Conservation (phyloP, 495 filamentous ascomycete genomes). For the Trichoderma reesei region DNA sequence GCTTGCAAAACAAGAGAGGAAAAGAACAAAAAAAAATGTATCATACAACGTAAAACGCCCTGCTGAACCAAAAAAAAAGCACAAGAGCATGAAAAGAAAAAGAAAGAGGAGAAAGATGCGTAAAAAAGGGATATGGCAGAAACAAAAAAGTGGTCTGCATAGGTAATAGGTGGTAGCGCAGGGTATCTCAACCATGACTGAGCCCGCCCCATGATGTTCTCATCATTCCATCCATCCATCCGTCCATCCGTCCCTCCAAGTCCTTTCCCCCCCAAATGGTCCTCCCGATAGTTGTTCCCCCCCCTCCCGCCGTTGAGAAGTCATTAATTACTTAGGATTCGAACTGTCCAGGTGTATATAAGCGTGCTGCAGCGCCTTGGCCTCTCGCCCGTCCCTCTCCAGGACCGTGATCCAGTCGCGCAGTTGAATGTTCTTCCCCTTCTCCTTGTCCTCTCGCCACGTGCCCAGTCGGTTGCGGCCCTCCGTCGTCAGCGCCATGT, state of each 20-base stretch:
- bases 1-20: too few relatives aligned
- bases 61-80: not conserved
- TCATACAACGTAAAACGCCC: too few relatives aligned
- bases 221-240: not conserved
- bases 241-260: too few relatives aligned
- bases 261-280: not conserved
- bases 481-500: constrained; percentile 25
- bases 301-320: not conserved
- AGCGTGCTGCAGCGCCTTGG: constrained; percentile 42
- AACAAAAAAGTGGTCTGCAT: not conserved
- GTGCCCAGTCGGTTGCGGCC: constrained; percentile 42
- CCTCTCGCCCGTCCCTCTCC: constrained; percentile 50
- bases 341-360: constrained; percentile 43
- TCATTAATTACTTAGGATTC: constrained; percentile 11
- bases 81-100: not conserved
- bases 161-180: not conserved
- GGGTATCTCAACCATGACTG: constrained; percentile 14
- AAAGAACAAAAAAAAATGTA: too few relatives aligned
- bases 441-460: constrained; percentile 52
- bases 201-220: constrained; percentile 15
- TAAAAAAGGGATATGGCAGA: too few relatives aligned
- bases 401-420: constrained; percentile 57
- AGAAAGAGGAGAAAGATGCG: not conserved
- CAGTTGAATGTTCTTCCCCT: constrained; percentile 56
- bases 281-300: not conserved